A percentile compares a stretch with the other conserved stretches of the same genome.
phyloP scores from a whole-genome alignment of 148 eudicot species.

The Heliosperma pusillum region DNA sequence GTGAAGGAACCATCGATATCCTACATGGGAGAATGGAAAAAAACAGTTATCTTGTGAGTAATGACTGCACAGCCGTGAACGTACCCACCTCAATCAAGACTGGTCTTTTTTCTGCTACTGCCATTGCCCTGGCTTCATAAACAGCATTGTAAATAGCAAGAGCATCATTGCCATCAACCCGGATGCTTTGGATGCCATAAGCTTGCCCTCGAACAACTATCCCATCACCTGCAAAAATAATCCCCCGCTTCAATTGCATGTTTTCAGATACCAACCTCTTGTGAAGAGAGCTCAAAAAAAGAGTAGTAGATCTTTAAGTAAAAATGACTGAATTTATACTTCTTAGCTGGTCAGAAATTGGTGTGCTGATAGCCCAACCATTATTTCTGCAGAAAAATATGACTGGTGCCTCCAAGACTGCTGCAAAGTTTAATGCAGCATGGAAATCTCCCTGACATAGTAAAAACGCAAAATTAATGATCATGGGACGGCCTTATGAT shows the following conservation, averaged over 20 bases:
- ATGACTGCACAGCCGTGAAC: too few relatives aligned
- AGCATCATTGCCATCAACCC: constrained; percentile 74
- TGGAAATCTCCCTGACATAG: constrained; percentile 68
- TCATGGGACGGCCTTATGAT: neutral
- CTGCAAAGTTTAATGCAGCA: constrained; percentile 70
- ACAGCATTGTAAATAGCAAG: constrained; percentile 62
- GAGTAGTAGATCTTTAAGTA: neutral
- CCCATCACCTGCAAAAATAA: constrained; percentile 60
- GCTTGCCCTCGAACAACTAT: constrained; percentile 65
- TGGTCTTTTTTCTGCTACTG: constrained; percentile 50
- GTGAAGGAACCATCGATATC: too few relatives aligned
- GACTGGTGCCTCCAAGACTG: constrained; percentile 69
- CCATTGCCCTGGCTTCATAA: constrained; percentile 51
- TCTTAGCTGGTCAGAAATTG: constrained; percentile 53
- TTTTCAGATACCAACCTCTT: neutral
- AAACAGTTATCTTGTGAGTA: neutral
- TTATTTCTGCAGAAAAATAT: constrained; percentile 73
- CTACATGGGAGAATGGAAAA: too few relatives aligned
- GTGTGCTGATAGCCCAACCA: constrained; percentile 88
- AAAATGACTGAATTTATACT: constrained; percentile 29
- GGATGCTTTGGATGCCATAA: constrained; percentile 65
- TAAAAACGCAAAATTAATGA: neutral
- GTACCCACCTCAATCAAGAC: constrained; percentile 57
- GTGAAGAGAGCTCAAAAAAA: neutral
- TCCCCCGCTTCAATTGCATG: neutral